Evolutionary conservation across 2,329 filamentous ascomycete species (phyloP).

Genomic region (Aspergillus felis): DNA sequence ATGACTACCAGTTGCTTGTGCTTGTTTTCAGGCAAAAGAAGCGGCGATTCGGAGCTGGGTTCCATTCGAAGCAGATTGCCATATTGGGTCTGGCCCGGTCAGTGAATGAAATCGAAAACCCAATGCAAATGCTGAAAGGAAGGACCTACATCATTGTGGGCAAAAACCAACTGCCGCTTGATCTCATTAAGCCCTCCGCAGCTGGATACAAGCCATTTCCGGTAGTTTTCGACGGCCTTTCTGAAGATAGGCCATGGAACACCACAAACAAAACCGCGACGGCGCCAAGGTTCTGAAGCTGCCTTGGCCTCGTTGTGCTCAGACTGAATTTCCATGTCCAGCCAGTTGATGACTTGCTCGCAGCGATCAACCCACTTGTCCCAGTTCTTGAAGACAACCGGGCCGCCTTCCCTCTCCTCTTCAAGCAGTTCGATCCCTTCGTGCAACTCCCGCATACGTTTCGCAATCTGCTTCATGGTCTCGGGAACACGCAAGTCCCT

Average conservation of each 20-base stretch:
- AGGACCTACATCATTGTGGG: constrained; percentile 84
- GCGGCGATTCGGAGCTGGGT: constrained; percentile 68
- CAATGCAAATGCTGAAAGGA: neutral
- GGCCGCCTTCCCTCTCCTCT: constrained; percentile 71
- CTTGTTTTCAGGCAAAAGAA: constrained; percentile 83
- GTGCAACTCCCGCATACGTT: constrained; percentile 94
- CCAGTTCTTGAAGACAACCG: constrained; percentile 89
- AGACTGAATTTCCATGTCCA: constrained; percentile 56
- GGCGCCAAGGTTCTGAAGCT: constrained; percentile 58
- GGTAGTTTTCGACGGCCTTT: constrained; percentile 70
- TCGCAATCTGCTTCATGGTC: constrained; percentile 88
- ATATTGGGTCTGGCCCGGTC: constrained; percentile 74
- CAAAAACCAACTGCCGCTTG: constrained; percentile 77
- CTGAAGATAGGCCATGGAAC: constrained; percentile 78
- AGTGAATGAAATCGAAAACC: constrained; percentile 7
- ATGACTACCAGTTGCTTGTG: constrained; percentile 97
- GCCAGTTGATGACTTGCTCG: constrained; percentile 49
- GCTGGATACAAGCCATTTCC: constrained; percentile 65
- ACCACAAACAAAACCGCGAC: constrained; percentile 73
- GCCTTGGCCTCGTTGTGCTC: constrained; percentile 42
- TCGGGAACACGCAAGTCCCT: constrained; percentile 73
- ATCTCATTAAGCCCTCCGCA: constrained; percentile 67
- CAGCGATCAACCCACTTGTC: constrained; percentile 77
- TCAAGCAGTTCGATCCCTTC: constrained; percentile 84
- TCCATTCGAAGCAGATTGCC: constrained; percentile 88